Percentiles rank a stretch among this genome's conserved stretches.
These are phyloP conservation scores for Moringa oleifera DNA, from an alignment of 345 rosid genomes.

Conservation along the genomic window DNA sequence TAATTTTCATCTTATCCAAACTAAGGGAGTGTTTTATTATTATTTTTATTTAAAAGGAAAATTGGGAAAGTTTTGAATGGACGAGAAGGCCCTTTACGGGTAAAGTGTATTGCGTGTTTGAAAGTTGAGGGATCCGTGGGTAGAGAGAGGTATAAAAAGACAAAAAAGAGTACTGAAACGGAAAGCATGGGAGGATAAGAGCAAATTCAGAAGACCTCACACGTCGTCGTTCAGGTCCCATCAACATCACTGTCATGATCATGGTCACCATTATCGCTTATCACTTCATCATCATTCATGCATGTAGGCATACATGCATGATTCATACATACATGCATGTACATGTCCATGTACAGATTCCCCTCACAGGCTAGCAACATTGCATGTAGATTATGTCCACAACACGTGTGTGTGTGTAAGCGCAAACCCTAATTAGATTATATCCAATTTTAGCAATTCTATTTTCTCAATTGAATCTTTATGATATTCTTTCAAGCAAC, in stretches of 20 bases:
- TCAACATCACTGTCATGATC: conserved; percentile 10
- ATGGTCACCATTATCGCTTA: background rate
- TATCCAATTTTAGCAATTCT: too few relatives aligned
- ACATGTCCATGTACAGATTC: too few relatives aligned
- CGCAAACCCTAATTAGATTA: too few relatives aligned
- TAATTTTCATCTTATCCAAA: too few relatives aligned
- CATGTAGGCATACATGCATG: conserved; percentile 8
- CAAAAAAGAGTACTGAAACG: conserved; percentile 19
- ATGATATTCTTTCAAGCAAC: too few relatives aligned
- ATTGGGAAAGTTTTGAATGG: background rate
- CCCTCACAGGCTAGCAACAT: too few relatives aligned
- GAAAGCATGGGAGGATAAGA: conserved; percentile 32
- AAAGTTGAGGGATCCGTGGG: background rate
- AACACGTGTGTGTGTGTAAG: too few relatives aligned
- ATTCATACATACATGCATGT: too few relatives aligned
- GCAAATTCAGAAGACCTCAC: conserved; percentile 20
- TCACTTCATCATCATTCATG: background rate
- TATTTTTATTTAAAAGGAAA: background rate
- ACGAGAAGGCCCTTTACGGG: background rate
- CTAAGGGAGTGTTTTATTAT: too few relatives aligned
- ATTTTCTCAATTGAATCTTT: too few relatives aligned
- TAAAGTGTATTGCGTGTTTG: too few relatives aligned
- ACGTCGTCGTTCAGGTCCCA: conserved; percentile 14
- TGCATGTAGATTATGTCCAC: too few relatives aligned
- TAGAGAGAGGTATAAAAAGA: conserved; percentile 11